These are phyloP conservation scores for Pseudogymnoascus sp. DNA, from an alignment of 2,329 filamentous ascomycete genomes.

Conservation along the genomic window DNA sequence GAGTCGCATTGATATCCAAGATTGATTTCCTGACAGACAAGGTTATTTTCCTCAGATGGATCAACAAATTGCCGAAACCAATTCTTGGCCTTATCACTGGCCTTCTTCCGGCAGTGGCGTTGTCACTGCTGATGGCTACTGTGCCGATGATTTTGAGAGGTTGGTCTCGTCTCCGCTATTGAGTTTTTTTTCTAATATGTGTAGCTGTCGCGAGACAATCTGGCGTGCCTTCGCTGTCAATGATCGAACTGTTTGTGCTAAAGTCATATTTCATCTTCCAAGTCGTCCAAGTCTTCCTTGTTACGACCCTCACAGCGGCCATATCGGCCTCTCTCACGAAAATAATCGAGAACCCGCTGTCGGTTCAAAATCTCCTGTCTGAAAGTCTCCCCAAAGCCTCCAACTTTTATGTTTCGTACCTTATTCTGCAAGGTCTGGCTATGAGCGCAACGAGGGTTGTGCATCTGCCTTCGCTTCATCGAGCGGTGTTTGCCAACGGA, in stretches of 20 bases:
- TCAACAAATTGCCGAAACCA: slow-evolving; percentile 46
- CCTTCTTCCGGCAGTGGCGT: slow-evolving; percentile 52
- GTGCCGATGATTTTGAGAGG: slow-evolving; percentile 54
- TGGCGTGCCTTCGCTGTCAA: slow-evolving; percentile 51
- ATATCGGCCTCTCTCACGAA: slow-evolving; percentile 48
- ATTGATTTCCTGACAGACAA: slow-evolving; percentile 48
- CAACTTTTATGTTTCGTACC: slow-evolving; percentile 65
- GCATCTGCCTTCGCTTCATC: slow-evolving; percentile 50
- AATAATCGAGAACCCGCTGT: slow-evolving; percentile 44
- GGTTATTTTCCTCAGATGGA: slow-evolving; percentile 50
- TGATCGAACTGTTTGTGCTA: slow-evolving; percentile 56
- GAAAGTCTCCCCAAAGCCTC: slow-evolving; percentile 54
- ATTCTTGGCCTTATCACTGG: slow-evolving; percentile 57
- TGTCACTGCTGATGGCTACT: slow-evolving; percentile 54
- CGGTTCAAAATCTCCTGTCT: slow-evolving; percentile 45
- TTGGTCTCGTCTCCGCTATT: slow-evolving; percentile 28
- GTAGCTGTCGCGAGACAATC: slow-evolving; percentile 51
- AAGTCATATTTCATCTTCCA: slow-evolving; percentile 59
- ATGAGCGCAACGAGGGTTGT: slow-evolving; percentile 54
- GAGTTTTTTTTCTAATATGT: slow-evolving; percentile 13
- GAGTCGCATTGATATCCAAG: slow-evolving; percentile 59
- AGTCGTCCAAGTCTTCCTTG: slow-evolving; percentile 61
- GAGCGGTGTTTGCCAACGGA: slow-evolving; percentile 50
- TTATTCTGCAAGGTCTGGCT: slow-evolving; percentile 59
- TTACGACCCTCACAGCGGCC: slow-evolving; percentile 58